Evolutionary conservation across 2,329 filamentous ascomycete genomes (phyloP).

Genomic region (Cladophialophora immunda): DNA sequence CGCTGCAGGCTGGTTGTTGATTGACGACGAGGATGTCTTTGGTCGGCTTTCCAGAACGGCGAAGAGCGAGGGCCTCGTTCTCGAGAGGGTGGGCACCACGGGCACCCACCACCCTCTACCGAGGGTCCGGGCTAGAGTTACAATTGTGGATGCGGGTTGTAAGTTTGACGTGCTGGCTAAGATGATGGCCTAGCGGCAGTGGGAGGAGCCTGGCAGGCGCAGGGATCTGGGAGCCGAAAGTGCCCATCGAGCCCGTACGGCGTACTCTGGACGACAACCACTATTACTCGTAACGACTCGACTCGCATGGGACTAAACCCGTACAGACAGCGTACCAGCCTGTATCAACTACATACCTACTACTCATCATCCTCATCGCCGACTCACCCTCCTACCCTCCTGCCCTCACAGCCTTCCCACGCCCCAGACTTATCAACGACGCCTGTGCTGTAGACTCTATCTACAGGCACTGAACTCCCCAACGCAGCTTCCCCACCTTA

Average conservation of each 20-base stretch:
- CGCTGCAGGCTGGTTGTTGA: neutral
- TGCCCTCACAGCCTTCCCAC: constrained; percentile 1
- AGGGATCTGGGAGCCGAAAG: constrained; percentile 21
- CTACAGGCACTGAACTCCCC: constrained; percentile 1
- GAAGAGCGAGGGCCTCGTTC: neutral
- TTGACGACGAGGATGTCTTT: neutral
- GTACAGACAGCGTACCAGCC: constrained; percentile 5
- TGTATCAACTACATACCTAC: neutral
- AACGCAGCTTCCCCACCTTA: constrained; percentile 3
- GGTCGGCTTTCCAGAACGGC: constrained; percentile 2
- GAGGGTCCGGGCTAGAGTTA: constrained; percentile 14
- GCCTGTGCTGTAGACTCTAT: constrained; percentile 5
- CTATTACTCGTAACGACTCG: constrained; percentile 14
- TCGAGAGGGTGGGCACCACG: neutral
- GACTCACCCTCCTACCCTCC: constrained; percentile 14
- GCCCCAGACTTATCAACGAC: constrained; percentile 6
- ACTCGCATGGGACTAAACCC: constrained; percentile 21
- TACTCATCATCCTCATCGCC: constrained; percentile 26
- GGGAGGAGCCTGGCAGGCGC: constrained; percentile 9
- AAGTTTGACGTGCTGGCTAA: constrained; percentile 4
- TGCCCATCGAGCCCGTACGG: constrained; percentile 12
- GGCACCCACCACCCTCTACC: neutral
- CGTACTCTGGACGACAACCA: constrained; percentile 6
- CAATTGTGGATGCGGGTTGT: constrained; percentile 15
- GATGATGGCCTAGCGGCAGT: constrained; percentile 5